Evolutionary conservation across 2,329 filamentous ascomycete species (phyloP).

Genomic region (Thielaviopsis ethacetica): DNA sequence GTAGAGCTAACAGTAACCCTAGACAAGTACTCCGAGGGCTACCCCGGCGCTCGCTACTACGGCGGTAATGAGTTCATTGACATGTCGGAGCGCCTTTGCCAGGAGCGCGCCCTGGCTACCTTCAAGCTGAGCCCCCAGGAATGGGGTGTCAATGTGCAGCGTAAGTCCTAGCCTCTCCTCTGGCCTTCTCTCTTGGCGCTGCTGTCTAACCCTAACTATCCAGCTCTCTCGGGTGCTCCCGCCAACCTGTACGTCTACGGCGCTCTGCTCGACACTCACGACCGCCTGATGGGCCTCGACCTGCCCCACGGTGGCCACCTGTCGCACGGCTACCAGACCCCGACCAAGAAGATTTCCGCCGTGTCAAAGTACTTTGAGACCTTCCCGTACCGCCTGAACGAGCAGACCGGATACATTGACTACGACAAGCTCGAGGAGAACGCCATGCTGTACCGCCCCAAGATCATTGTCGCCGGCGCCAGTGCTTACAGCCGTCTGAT

Average conservation of each 20-base stretch:
- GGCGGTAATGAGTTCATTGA: slow-evolving; percentile 96
- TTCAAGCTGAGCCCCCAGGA: slow-evolving; percentile 70
- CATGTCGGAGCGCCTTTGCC: slow-evolving; percentile 73
- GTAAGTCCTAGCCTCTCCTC: slow-evolving; percentile 29
- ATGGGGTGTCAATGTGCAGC: slow-evolving; percentile 95
- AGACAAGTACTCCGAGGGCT: slow-evolving; percentile 98
- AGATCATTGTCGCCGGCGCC: slow-evolving; percentile 86
- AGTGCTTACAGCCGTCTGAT: slow-evolving; percentile 93
- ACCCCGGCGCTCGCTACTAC: slow-evolving; percentile 91
- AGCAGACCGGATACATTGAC: slow-evolving; percentile 84
- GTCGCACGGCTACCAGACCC: slow-evolving; percentile 93
- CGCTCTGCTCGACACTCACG: slow-evolving; percentile 79
- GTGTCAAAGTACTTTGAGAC: slow-evolving; percentile 99
- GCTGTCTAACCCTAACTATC: slow-evolving; percentile 6
- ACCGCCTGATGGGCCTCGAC: slow-evolving; percentile 92
- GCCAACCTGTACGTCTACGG: slow-evolving; percentile 90
- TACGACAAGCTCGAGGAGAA: slow-evolving; percentile 82
- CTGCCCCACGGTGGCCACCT: slow-evolving; percentile 92
- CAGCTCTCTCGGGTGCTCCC: slow-evolving; percentile 59
- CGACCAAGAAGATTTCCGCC: slow-evolving; percentile 88
- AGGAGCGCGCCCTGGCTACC: slow-evolving; percentile 73
- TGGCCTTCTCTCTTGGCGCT: slow-evolving; percentile 3
- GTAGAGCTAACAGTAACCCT: slow-evolving; percentile 14
- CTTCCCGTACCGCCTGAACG: slow-evolving; percentile 81
- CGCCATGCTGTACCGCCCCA: slow-evolving; percentile 79